Evolutionary conservation across 768 basidiomycete genomes (phyloP).

Genomic region (Coprinopsis strossmayeri): DNA sequence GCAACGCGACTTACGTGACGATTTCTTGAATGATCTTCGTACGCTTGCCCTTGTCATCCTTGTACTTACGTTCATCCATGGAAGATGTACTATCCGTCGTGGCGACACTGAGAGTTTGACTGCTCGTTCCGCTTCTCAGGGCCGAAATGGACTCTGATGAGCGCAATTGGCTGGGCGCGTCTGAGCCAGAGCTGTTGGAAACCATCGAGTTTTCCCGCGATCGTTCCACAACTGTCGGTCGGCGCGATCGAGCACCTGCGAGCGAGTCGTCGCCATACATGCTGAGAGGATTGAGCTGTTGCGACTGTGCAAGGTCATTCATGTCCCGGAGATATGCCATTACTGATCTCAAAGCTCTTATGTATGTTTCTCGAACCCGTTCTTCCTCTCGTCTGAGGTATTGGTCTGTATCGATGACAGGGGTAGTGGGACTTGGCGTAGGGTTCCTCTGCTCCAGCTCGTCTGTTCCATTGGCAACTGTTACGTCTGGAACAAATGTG

Average conservation of each 20-base stretch:
- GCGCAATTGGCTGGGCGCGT: constrained; percentile 50
- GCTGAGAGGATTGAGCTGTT: constrained; percentile 50
- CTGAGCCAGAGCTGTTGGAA: constrained; percentile 34
- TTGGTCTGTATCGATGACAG: constrained; percentile 36
- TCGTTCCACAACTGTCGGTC: constrained; percentile 61
- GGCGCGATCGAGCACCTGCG: constrained; percentile 41
- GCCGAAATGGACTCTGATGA: constrained; percentile 58
- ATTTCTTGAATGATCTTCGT: constrained; percentile 86
- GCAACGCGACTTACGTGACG: constrained; percentile 54
- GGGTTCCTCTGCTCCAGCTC: constrained; percentile 21
- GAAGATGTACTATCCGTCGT: constrained; percentile 73
- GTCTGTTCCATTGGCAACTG: constrained; percentile 23
- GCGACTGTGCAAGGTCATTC: constrained; percentile 79
- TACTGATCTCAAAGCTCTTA: constrained; percentile 78
- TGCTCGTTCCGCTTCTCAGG: constrained; percentile 50
- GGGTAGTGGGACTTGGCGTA: constrained; percentile 36
- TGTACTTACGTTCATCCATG: constrained; percentile 78
- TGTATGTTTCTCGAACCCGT: constrained; percentile 62
- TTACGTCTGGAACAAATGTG: constrained; percentile 48
- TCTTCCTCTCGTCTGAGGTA: constrained; percentile 63
- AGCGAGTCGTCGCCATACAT: constrained; percentile 52
- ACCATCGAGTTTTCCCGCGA: constrained; percentile 53
- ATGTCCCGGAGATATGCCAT: constrained; percentile 97
- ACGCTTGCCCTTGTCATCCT: constrained; percentile 85
- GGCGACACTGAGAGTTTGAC: constrained; percentile 67